phyloP scores from a whole-genome alignment of 768 basidiomycete species.

The Termitomyces sp. region DNA sequence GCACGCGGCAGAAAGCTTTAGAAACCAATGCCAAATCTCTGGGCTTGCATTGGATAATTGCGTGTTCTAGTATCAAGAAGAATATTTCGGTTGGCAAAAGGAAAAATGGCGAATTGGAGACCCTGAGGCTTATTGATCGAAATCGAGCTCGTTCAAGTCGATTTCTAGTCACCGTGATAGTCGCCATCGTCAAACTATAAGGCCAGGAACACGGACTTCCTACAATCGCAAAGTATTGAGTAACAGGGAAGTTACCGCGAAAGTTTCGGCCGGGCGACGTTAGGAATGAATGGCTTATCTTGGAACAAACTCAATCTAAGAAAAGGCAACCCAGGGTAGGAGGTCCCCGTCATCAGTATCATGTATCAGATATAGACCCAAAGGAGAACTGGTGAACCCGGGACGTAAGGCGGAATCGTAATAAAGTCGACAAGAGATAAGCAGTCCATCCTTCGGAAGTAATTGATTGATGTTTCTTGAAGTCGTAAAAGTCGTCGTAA shows the following conservation, averaged over 20 bases:
- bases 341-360: not conserved
- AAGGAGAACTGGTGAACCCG: not conserved
- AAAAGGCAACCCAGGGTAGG: not conserved
- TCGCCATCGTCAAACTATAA: slow-evolving; percentile 4
- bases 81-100: slow-evolving; percentile 31
- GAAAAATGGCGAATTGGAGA: slow-evolving; percentile 19
- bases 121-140: slow-evolving; percentile 14
- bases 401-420: not conserved
- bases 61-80: slow-evolving; percentile 29
- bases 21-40: slow-evolving; percentile 23
- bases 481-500: too few relatives aligned
- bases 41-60: slow-evolving; percentile 24
- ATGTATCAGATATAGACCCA: not conserved
- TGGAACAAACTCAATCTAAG: not conserved
- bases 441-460: not conserved
- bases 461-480: not conserved
- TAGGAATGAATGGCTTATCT: not conserved
- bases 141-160: slow-evolving; percentile 4
- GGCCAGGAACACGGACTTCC: too few relatives aligned
- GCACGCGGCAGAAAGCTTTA: slow-evolving; percentile 23
- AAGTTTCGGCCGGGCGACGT: not conserved
- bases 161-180: slow-evolving; percentile 4
- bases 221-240: not conserved
- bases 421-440: not conserved
- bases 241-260: too few relatives aligned